A percentile compares a stretch with the other conserved stretches of the same genome.
Conservation (phyloP, 805 yeast genomes). For the Huiozyma sinensis region DNA sequence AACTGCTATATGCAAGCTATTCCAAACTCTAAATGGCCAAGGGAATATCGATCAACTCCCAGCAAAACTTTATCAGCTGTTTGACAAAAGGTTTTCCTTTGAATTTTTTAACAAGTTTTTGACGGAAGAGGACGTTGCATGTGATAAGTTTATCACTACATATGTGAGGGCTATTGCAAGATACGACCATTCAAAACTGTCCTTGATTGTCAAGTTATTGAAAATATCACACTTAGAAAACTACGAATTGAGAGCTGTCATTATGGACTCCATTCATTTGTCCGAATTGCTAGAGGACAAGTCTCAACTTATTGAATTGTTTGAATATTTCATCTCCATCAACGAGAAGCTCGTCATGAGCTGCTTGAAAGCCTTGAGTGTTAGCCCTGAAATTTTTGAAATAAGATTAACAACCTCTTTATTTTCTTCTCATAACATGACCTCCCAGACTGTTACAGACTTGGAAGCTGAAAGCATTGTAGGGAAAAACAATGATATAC, state of each 20-base stretch:
- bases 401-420: slow-evolving; percentile 61
- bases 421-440: slow-evolving; percentile 17
- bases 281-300: slow-evolving; percentile 32
- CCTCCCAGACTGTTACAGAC: slow-evolving; percentile 25
- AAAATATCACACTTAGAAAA: slow-evolving; percentile 26
- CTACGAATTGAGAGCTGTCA: slow-evolving; percentile 30
- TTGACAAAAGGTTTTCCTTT: slow-evolving; percentile 16
- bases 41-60: slow-evolving; percentile 34
- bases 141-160: slow-evolving; percentile 34
- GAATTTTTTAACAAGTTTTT: slow-evolving; percentile 16
- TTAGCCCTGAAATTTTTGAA: slow-evolving; percentile 41
- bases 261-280: slow-evolving; percentile 30
- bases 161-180: slow-evolving; percentile 36
- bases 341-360: slow-evolving; percentile 32
- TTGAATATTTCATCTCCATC: slow-evolving; percentile 30
- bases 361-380: slow-evolving; percentile 28
- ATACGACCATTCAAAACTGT: slow-evolving; percentile 32
- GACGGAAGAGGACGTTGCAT: slow-evolving; percentile 15
- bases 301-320: slow-evolving; percentile 29
- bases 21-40: slow-evolving; percentile 36
- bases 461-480: slow-evolving; percentile 19
- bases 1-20: slow-evolving; percentile 36
- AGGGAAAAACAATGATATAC: slow-evolving; percentile 14
- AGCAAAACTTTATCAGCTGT: slow-evolving; percentile 28
- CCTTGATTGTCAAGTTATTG: slow-evolving; percentile 29